Base-by-base conservation (phyloP, 1,139 yeast genomes). In the Pichiaceae sp. region DNA sequence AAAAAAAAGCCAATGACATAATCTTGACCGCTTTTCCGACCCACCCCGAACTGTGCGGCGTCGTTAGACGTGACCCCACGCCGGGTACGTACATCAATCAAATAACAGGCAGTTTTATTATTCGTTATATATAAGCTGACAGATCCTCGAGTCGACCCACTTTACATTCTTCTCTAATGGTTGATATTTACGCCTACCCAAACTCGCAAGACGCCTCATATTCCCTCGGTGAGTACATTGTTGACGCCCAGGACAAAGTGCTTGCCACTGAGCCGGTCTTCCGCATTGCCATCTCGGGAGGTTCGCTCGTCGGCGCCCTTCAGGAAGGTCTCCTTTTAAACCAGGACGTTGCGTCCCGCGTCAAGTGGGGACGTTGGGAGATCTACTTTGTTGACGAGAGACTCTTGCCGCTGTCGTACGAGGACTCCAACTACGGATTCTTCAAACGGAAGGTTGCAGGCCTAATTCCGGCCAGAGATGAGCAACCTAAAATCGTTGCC, bases 261-360 rank as follows among this genome's bases (percentile, higher is more conserved):
- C 60, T 81, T 41, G 49, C 56, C 20, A 55, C 52, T 31, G 61
- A 51, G 39, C 55, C 57, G 19, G 41, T 40, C 31, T 89, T 89
- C 62, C 74, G 72, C 47, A 68, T 89, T 43, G 96, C 96, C 17
- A 69, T 89, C 33, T 80, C 93, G 39, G 97, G 96, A 31, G 97
- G 97, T 2, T 85, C 95, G 4, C 67, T 87, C 48, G 85, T 89
- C 20, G 79, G 81, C 49, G 85, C 78, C 3, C 69, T 89, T 54
- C 75, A 78, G 46, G 66, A 67, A 38, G 91, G 89, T 2, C 68
- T 89, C 44, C 68, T 85, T 39, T 77, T 75, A 43, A 71, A 83
- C 52, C 38, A 58, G 23, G 64, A 59, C n/a, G 56, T 70, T 32
- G 63, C 67, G 7, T 42, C 62, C 1, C 61, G 68, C 39, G 70